Conservation (phyloP, 768 basidiomycete species). For the Lactarius trivialis region DNA sequence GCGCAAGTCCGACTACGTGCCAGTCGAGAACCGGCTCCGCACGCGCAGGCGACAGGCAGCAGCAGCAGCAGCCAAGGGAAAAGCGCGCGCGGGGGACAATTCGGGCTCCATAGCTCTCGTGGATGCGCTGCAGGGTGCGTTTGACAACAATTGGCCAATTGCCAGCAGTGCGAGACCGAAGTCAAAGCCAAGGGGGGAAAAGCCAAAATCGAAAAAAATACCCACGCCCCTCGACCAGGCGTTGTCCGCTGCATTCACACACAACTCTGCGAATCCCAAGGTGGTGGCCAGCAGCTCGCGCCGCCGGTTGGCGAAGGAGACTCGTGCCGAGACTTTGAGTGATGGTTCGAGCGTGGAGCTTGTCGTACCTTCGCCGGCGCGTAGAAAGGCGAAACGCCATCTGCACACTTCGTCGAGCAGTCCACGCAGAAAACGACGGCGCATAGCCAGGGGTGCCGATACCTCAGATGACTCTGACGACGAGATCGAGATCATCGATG, state of each 20-base stretch:
- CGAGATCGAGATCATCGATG: background rate
- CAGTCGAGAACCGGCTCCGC: background rate
- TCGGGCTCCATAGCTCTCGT: background rate
- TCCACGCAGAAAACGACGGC: background rate
- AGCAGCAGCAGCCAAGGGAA: background rate
- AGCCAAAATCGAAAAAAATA: background rate
- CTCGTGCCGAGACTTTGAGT: background rate
- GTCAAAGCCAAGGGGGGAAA: no score
- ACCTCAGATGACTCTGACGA: background rate
- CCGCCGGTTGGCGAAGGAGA: background rate
- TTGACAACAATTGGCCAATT: slow-evolving; percentile 17
- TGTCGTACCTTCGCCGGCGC: background rate
- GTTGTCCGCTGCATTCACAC: slow-evolving; percentile 4
- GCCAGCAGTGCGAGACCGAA: no score
- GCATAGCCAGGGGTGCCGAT: background rate
- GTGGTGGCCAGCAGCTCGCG: background rate
- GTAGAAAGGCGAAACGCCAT: background rate
- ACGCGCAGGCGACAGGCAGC: background rate
- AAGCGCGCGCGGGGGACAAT: background rate
- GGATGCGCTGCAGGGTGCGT: slow-evolving; percentile 8
- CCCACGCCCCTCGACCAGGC: background rate
- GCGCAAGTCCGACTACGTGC: background rate
- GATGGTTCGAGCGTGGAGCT: background rate
- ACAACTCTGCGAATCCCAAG: slow-evolving; percentile 4
- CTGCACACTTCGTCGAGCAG: background rate